Percentiles rank a stretch among this genome's conserved stretches.
Conservation (phyloP, 2,329 filamentous ascomycete species). For the Aspergillus fumigatus region DNA sequence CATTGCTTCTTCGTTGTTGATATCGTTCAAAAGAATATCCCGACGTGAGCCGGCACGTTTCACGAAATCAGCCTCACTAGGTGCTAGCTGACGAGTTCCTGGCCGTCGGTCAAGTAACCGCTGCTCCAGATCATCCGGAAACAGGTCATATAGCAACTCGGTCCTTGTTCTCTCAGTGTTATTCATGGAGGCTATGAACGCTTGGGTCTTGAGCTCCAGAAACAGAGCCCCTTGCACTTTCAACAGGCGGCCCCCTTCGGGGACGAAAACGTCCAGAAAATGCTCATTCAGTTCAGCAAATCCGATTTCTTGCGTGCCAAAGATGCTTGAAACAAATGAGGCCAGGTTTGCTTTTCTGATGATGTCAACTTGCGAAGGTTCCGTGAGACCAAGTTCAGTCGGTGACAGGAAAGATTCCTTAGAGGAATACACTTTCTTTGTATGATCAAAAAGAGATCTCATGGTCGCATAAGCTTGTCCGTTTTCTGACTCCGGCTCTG, state of each 20-base stretch:
- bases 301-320: conserved; percentile 60
- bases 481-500: conserved; percentile 50
- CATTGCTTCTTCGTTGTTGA: conserved; percentile 48
- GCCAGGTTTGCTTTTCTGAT: conserved; percentile 62
- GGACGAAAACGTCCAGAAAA: conserved; percentile 61
- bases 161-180: conserved; percentile 52
- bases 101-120: conserved; percentile 52
- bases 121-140: conserved; percentile 54
- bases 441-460: conserved; percentile 60
- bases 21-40: conserved; percentile 53
- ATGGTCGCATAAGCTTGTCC: conserved; percentile 60
- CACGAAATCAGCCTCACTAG: conserved; percentile 58
- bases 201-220: conserved; percentile 63
- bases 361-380: conserved; percentile 52
- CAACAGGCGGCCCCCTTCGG: conserved; percentile 53
- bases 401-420: conserved; percentile 54
- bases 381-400: conserved; percentile 49
- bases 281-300: conserved; percentile 60
- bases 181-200: conserved; percentile 59
- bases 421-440: conserved; percentile 56
- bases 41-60: conserved; percentile 51
- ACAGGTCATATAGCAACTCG: conserved; percentile 56
- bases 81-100: conserved; percentile 50
- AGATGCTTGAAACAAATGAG: conserved; percentile 60
- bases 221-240: conserved; percentile 59